Base-by-base conservation (phyloP, 2,329 filamentous ascomycete genomes). In the Akanthomyces dipterigenus region DNA sequence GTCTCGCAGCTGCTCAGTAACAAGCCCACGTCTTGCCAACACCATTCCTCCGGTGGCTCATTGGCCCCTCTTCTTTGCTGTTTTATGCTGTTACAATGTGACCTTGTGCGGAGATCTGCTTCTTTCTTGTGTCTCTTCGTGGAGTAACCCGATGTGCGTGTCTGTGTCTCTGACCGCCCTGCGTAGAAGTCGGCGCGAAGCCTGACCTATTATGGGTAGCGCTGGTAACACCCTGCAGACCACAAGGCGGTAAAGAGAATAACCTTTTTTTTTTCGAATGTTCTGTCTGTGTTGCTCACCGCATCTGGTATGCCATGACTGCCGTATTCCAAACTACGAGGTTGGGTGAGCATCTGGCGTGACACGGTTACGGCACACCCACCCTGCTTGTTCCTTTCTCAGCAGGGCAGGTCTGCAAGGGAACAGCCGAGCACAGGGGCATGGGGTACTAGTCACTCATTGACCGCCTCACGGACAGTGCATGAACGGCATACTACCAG, bases 381-480 rank as follows among this genome's bases (percentile, higher is more conserved):
- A 8, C 31, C n/a, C 6, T 16, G 36, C 14, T 38, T 34, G 14
- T 3, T 48, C 18, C 26, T n/a, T 31, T 22, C 48, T 34, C 18
- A 40, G 34, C 22, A 58, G 45, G 22, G 48, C 20, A 36, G 14
- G 8, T 14, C 34, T 50, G 46, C 46, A 59, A 36, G 49, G 38
- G 49, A 46, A 24, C 36, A 42, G 26, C 24, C 36, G 26, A 28
- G 36, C 26, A 48, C 46, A 51, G 45, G 48, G 56, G 36, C 24
- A 51, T 51, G 38, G 56, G 49, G 34, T 45, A 40, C 40, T 38
- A 22, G 57, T 40, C 48, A 31, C 57, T 34, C 57, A 60, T 48
- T 60, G 57, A 60, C 57, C 57, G 57, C 57, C 51, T 54, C 57
- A 46, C 43, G 57, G 26, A 48, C 57, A 42, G 49, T 60, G 57